Conservation (phyloP, 139 green algal species). For the Gonium pectorale region DNA sequence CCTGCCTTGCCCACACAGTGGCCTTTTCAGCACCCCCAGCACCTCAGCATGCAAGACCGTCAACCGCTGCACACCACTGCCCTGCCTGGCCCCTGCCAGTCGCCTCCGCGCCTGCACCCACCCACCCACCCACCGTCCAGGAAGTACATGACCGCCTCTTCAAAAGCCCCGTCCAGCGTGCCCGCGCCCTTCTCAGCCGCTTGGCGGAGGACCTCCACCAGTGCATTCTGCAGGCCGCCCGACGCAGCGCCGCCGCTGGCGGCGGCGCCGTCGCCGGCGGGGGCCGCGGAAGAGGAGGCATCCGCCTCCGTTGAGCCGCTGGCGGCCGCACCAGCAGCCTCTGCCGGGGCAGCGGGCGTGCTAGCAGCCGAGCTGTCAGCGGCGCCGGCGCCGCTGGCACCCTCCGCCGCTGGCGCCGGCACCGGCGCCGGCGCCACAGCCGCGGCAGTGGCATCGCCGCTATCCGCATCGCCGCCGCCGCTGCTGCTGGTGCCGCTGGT, state of each 20-base stretch:
- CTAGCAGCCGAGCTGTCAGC: not conserved
- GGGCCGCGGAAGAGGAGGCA: not conserved
- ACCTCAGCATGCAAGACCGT: too few species aligned
- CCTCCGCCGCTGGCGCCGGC: not conserved
- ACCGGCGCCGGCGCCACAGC: not conserved
- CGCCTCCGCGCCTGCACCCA: not conserved
- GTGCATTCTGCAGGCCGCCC: conserved; percentile 30
- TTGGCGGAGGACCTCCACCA: conserved; percentile 45
- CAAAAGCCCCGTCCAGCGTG: conserved; percentile 33
- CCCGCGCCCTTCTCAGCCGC: conserved; percentile 41
- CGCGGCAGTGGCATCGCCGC: not conserved
- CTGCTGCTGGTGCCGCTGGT: not conserved
- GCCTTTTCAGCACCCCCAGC: too few species aligned
- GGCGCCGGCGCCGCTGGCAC: not conserved
- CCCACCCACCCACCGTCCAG: conserved; percentile 22
- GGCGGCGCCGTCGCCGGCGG: not conserved
- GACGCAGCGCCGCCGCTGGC: not conserved
- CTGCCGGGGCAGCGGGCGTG: too few species aligned
- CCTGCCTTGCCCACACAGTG: too few species aligned
- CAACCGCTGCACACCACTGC: too few species aligned
- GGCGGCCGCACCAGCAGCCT: too few species aligned
- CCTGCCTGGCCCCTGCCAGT: too few species aligned
- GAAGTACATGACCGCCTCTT: conserved; percentile 44
- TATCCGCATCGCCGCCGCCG: not conserved
- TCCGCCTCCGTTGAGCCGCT: too few species aligned